Conservation (phyloP, 1,284 basidiomycete genomes). For the Pascua guehoae region DNA sequence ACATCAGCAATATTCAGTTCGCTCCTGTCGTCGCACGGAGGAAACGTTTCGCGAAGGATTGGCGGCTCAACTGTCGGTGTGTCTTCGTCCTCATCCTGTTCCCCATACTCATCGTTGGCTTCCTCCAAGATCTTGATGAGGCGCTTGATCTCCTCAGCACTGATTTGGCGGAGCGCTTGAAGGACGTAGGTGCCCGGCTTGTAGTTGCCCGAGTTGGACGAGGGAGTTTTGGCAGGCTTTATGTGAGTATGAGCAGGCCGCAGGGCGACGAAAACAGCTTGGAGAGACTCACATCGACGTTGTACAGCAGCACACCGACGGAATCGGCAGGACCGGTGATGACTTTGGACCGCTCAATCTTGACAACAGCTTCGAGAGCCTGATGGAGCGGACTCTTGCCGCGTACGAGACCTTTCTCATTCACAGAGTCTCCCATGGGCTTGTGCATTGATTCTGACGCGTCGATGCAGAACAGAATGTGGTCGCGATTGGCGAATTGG, state of each 20-base stretch:
- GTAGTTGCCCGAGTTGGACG: conserved; percentile 48
- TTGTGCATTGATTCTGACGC: conserved; percentile 84
- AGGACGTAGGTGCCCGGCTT: conserved; percentile 67
- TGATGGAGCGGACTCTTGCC: conserved; percentile 51
- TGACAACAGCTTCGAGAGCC: conserved; percentile 75
- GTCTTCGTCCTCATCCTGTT: conserved; percentile 15
- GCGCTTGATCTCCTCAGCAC: conserved; percentile 73
- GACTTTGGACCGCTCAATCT: conserved; percentile 84
- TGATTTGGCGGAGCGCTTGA: conserved; percentile 71
- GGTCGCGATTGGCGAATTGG: conserved; percentile 70
- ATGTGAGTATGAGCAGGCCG: not conserved
- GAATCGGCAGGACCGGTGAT: conserved; percentile 80
- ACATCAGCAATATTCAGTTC: conserved; percentile 66
- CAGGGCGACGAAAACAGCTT: not conserved
- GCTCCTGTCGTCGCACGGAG: conserved; percentile 29
- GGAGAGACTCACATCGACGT: conserved; percentile 62
- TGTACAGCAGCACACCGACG: conserved; percentile 85
- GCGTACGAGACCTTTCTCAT: conserved; percentile 25
- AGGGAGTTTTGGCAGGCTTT: conserved; percentile 34
- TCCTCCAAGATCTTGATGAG: conserved; percentile 40
- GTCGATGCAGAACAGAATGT: conserved; percentile 89
- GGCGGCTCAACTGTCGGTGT: conserved; percentile 32
- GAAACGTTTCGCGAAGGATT: conserved; percentile 36
- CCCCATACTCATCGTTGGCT: conserved; percentile 32
- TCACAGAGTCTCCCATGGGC: conserved; percentile 55